Base-by-base conservation (phyloP, 441 rosid genomes). In the Mallotus repandus region DNA sequence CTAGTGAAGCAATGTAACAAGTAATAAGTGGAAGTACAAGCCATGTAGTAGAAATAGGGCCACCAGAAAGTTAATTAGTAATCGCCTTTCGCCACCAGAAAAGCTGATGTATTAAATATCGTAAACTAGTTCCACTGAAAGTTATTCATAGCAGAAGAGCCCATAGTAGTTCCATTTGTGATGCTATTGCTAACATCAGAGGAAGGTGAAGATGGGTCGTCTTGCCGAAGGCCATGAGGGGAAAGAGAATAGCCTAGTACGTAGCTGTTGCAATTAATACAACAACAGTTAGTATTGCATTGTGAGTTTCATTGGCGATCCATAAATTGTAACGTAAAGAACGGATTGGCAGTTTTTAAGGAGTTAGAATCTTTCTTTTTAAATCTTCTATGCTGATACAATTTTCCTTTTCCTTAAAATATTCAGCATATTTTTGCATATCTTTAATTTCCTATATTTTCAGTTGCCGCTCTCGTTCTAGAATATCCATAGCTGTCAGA, bases 401-500 rank as follows among this genome's bases (percentile, higher is more conserved):
- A 57, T 22, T 32, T 21, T 0, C 11, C 19, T 21, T 22, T n/a
- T 9, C 29, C 29, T 56, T 12, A 4, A 3, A 7, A 2, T 19
- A 8, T 16, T 22, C 58, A 54, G 58, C 60, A 5, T 0, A 7
- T n/a, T 22, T 5, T 57, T 32, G 62, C 62, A 21, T 21, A 9
- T 9, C 14, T 57, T 57, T 14, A 21, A 57, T 21, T 21, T 21
- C 14, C 62, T 21, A 6, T 10, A 7, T 57, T 5, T 57, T 5
- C 62, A 22, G 3, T 2, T 57, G 15, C 1, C 62, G 0, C 18
- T 57, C 11, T 57, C 7, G 2, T 22, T 57, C 13, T 21, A 57
- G 32, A 57, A 57, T 57, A 57, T 57, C 62, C 35, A 57, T 21
- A 57, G 62, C 62, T 57, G 62, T 57, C 21, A 57, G 21, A 21